These are phyloP conservation scores for Nemania sp. DNA, from an alignment of 2,329 filamentous ascomycete genomes.

Conservation along the genomic window DNA sequence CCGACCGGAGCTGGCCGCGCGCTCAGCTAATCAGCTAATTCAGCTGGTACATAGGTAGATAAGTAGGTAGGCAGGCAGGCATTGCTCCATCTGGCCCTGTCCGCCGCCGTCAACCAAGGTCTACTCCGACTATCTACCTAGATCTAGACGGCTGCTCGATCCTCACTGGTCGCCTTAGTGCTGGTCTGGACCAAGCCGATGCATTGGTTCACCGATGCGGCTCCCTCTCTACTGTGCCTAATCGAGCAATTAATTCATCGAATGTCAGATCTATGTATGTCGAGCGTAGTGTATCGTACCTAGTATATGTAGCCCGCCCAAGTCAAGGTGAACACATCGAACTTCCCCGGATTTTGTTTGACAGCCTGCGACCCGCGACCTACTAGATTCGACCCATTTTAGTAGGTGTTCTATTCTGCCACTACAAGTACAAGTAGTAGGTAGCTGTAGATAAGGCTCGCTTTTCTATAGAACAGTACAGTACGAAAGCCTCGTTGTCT, in stretches of 20 bases:
- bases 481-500: neutral
- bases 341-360: constrained; percentile 30
- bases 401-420: too few relatives aligned
- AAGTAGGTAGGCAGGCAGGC: too few relatives aligned
- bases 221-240: constrained; percentile 9
- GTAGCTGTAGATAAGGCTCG: neutral
- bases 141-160: constrained; percentile 30
- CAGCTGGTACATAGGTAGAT: too few relatives aligned
- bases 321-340: neutral
- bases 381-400: too few relatives aligned
- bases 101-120: constrained; percentile 29
- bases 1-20: constrained; percentile 27
- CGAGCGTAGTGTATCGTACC: neutral
- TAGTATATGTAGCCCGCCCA: too few relatives aligned
- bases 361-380: constrained; percentile 5
- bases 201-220: constrained; percentile 28
- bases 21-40: constrained; percentile 30
- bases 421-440: too few relatives aligned
- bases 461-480: neutral
- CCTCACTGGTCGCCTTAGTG: constrained; percentile 32
- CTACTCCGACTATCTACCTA: constrained; percentile 19
- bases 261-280: neutral
- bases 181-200: constrained; percentile 26
- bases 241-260: neutral
- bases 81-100: constrained; percentile 43